Percentiles rank a stretch among this genome's conserved stretches.
Evolutionary conservation across 805 yeast species (phyloP).

Genomic region (Candida maltosa): DNA sequence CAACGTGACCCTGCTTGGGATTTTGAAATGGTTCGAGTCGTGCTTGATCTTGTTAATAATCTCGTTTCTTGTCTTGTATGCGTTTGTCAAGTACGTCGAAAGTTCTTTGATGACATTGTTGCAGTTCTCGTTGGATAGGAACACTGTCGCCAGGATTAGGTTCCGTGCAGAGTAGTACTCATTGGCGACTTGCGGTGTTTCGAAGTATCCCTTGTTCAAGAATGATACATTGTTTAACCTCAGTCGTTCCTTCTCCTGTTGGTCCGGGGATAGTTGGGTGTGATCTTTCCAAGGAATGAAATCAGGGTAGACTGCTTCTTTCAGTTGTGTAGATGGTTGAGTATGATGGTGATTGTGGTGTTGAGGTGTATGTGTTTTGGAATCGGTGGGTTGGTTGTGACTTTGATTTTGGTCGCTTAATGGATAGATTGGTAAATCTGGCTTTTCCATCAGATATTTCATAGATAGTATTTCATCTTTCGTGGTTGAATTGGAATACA

Average conservation of each 20-base stretch:
- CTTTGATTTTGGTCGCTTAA: slow-evolving; percentile 25
- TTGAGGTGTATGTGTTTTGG: too few relatives aligned
- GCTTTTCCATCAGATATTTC: slow-evolving; percentile 35
- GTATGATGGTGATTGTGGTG: too few relatives aligned
- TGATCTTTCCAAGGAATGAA: slow-evolving; percentile 68
- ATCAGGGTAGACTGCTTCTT: slow-evolving; percentile 56
- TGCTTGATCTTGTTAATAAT: slow-evolving; percentile 34
- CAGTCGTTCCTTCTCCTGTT: slow-evolving; percentile 44
- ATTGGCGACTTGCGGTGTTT: slow-evolving; percentile 56
- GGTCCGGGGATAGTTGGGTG: slow-evolving; percentile 19
- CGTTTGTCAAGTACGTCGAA: slow-evolving; percentile 34
- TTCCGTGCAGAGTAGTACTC: slow-evolving; percentile 72
- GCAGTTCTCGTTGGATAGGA: slow-evolving; percentile 33
- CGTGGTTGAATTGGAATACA: slow-evolving; percentile 15
- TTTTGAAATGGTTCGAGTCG: slow-evolving; percentile 49
- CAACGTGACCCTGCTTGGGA: slow-evolving; percentile 86
- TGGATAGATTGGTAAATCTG: slow-evolving; percentile 31
- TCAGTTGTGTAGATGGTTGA: too few relatives aligned
- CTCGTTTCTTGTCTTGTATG: slow-evolving; percentile 36
- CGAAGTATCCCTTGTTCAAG: slow-evolving; percentile 70
- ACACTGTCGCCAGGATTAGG: slow-evolving; percentile 45
- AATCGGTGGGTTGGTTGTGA: too few relatives aligned
- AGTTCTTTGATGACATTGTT: slow-evolving; percentile 33
- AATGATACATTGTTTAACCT: slow-evolving; percentile 45
- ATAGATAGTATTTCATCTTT: slow-evolving; percentile 32